Base-by-base conservation (phyloP, 2,329 filamentous ascomycete genomes). In the Aspergillus pseudotamarii region DNA sequence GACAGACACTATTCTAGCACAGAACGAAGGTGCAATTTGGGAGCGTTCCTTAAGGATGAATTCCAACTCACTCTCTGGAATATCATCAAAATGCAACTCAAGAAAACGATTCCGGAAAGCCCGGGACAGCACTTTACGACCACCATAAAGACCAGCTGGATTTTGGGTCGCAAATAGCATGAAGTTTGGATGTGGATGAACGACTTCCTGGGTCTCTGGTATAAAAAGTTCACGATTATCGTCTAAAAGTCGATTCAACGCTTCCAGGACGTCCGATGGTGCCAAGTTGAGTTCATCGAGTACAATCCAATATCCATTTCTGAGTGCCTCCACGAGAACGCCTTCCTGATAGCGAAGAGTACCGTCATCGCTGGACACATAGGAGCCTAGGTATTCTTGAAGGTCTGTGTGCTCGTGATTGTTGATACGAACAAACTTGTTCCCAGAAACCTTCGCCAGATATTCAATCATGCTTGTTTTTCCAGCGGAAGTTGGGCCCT, bases 391-490 rank as follows among this genome's bases (percentile, higher is more conserved):
- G 72, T 99, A 99, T 75, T 99, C 96, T 77, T 99, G 95, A 43
- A 99, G 82, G 76, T 99, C 95, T 0, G 95, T 99, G 73, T 99
- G 95, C 75, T 99, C 96, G 78, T 99, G 95, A 70, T 99, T 99
- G 80, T 99, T 99, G 83, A 99, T 99, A 64, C 95, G 89, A 50
- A 99, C 93, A 74, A 98, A 99, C 73, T 92, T 95, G 76, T 99
- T 97, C 4, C 96, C 95, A 34, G 93, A 98, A 60, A 92, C 91
- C 73, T 96, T 95, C n/a, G 96, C 94, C 43, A 99, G 85, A 75
- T 97, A 97, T 78, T 98, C 94, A 48, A 99, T 96, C 95, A 99
- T 99, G 78, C 94, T 98, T 0, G 95, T 99, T 79, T 99, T 99
- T 67, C 95, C 95, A 14, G 94, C 92, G 6, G 96, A 99, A 0